These are phyloP conservation scores for Colletotrichum australisinense DNA, from an alignment of 2,329 filamentous ascomycete species.

Conservation along the genomic window DNA sequence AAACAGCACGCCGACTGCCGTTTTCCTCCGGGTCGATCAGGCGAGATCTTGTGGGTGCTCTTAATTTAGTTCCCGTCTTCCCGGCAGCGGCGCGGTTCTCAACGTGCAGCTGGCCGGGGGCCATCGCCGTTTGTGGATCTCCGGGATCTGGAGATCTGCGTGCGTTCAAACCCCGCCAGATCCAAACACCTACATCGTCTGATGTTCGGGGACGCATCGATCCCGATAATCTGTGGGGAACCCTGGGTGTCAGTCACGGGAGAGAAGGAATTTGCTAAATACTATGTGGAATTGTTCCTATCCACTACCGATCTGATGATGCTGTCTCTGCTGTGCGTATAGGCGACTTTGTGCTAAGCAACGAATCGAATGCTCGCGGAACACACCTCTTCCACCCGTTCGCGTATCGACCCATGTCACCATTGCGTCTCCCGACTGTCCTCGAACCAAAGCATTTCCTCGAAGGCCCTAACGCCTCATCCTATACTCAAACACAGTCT, in stretches of 20 bases:
- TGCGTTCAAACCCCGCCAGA: constrained; percentile 24
- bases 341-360: no score
- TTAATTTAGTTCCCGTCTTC: constrained; percentile 23
- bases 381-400: background rate
- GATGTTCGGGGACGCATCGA: constrained; percentile 20
- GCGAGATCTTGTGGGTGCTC: constrained; percentile 10
- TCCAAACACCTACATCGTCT: constrained; percentile 20
- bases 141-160: constrained; percentile 23
- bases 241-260: background rate
- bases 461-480: background rate
- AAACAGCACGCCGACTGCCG: constrained; percentile 4
- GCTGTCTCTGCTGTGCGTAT: background rate
- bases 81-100: background rate
- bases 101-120: constrained; percentile 3
- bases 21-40: constrained; percentile 7
- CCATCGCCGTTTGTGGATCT: constrained; percentile 13
- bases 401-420: background rate
- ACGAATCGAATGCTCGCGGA: background rate
- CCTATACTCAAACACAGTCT: background rate
- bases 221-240: background rate
- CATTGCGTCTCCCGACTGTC: background rate
- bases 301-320: background rate
- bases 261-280: background rate
- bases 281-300: background rate
- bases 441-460: background rate